These are phyloP conservation scores for Canavalia gladiata DNA, from an alignment of 306 rosid species.

Conservation along the genomic window DNA sequence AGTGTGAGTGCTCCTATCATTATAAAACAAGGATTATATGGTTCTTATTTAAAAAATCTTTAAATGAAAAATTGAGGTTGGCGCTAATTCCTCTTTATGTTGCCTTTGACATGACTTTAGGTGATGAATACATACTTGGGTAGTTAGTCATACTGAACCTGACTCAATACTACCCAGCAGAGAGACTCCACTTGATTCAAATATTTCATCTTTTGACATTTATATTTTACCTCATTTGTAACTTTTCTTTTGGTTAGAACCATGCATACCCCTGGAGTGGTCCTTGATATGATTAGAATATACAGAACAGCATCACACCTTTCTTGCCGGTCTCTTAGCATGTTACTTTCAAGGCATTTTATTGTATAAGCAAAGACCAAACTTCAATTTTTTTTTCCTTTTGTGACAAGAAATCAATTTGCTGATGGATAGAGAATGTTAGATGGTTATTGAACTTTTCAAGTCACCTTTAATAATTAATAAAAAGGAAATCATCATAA, in stretches of 20 bases:
- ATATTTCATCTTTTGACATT: slow-evolving; percentile 1
- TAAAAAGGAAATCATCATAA: not conserved
- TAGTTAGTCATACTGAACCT: not conserved
- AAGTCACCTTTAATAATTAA: not conserved
- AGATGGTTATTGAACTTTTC: slow-evolving; percentile 1
- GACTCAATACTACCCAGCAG: not conserved
- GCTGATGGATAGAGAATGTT: not conserved
- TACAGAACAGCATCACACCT: slow-evolving; percentile 8
- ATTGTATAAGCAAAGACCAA: slow-evolving; percentile 11
- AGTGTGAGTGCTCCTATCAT: not conserved
- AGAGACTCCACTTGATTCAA: slow-evolving; percentile 7
- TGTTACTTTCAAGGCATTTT: slow-evolving; percentile 19
- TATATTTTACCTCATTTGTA: not conserved
- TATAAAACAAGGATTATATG: not conserved
- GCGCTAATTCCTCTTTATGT: slow-evolving; percentile 10
- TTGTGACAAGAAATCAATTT: not conserved
- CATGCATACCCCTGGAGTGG: not conserved
- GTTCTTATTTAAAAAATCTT: slow-evolving; percentile 8
- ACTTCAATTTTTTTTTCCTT: not conserved
- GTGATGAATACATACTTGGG: not conserved
- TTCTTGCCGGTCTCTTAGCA: not conserved
- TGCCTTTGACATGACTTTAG: slow-evolving; percentile 5
- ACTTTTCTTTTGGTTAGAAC: slow-evolving; percentile 15
- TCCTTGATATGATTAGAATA: slow-evolving; percentile 30
- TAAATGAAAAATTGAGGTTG: not conserved